Percentiles rank a stretch among this genome's conserved stretches.
phyloP scores from a whole-genome alignment of 169 alveolate species.

The Plasmodium fragile region DNA sequence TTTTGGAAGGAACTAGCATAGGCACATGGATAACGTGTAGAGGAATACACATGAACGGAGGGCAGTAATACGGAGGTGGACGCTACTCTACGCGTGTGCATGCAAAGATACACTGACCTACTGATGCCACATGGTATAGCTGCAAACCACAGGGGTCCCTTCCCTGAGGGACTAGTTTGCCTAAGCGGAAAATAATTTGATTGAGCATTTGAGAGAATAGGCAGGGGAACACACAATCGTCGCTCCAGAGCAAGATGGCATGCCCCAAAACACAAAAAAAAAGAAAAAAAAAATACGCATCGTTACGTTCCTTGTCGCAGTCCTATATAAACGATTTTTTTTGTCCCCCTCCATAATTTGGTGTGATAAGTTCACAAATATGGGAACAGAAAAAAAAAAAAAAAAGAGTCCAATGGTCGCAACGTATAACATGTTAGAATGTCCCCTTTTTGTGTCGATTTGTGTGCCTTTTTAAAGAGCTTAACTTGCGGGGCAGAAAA shows the following conservation, averaged over 20 bases:
- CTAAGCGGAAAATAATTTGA: background rate
- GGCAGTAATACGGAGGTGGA: background rate
- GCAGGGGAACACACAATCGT: background rate
- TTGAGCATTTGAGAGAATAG: background rate
- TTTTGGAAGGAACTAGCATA: background rate
- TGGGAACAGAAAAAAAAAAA: background rate
- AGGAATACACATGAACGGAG: background rate
- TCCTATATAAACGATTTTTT: background rate
- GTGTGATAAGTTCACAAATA: background rate
- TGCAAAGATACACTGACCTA: background rate
- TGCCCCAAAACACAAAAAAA: background rate
- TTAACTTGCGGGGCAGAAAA: background rate
- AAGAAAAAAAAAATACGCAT: background rate
- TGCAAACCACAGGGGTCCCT: background rate
- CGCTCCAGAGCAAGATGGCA: background rate
- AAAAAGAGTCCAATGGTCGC: background rate
- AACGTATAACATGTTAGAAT: background rate
- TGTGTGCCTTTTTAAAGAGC: background rate
- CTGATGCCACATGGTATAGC: background rate
- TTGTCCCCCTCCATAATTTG: background rate
- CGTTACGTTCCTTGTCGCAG: background rate
- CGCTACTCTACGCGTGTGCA: background rate
- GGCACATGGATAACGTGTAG: background rate
- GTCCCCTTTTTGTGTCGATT: background rate
- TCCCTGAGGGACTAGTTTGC: background rate